Base-by-base conservation (phyloP, 345 rosid species). In the Eucalyptus coolabah region DNA sequence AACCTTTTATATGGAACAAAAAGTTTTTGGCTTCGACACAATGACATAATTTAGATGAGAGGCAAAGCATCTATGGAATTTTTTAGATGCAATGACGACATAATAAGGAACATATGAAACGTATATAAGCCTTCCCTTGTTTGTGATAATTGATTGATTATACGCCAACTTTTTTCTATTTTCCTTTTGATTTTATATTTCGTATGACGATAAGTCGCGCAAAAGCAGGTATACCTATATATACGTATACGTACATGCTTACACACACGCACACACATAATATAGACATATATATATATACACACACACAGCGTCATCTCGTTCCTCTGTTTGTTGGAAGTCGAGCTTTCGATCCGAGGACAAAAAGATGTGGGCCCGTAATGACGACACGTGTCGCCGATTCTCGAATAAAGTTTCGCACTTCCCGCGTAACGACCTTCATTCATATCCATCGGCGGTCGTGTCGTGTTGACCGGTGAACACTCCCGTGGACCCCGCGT, bases 81-180 rank as follows among this genome's bases (percentile, higher is more conserved):
- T 63, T 53, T 63, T 1, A 13, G 3, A 28, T 28, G 17, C 17
- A 63, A 28, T 12, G n/a, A 63, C 0, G 69, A 63, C 34, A 63
- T 63, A 28, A 28, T 12, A 60, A 2, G 67, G 32, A 69, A 17
- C 13, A 16, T 69, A 17, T 9, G 12, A 8, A 32, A 16, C 42
- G 0, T 34, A 34, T 4, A 9, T 32, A 18, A 69, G 13, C 12
- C 81, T 9, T 16, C 0, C 10, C 12, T 0, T 0, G 44, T 18
- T 18, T 32, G 42, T 17, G 42, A 34, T 32, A 9, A 18, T 18
- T 8, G 12, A 67, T 32, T 32, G 37, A 32, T 32, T 17, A 17
- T 32, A 69, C 40, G 1, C 44, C 42, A 17, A 34, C 10, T 9
- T 69, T 69, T 69, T 34, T 9, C 6, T 23, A 18, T 34, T 34